These are phyloP conservation scores for Scutellaria minor DNA, from an alignment of 257 asterid genomes.

Conservation along the genomic window DNA sequence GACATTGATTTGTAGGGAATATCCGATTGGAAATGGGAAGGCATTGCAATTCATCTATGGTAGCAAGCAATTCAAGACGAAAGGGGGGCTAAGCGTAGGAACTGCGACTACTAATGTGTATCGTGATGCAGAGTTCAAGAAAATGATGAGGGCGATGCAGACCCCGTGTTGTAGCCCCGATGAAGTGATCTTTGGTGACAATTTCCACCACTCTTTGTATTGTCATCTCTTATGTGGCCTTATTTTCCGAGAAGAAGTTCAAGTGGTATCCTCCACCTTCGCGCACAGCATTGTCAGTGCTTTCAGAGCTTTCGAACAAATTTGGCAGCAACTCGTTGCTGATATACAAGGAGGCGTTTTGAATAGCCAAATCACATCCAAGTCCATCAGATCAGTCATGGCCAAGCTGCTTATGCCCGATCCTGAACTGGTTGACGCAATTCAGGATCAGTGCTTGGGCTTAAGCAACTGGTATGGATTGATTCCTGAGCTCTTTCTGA, in stretches of 20 bases:
- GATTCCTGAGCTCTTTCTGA: conserved; percentile 70
- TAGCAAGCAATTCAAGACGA: conserved; percentile 77
- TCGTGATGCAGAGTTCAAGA: conserved; percentile 58
- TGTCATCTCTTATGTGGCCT: conserved; percentile 88
- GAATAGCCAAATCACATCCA: conserved; percentile 49
- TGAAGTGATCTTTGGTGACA: conserved; percentile 81
- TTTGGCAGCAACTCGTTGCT: conserved; percentile 64
- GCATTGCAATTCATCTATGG: conserved; percentile 82
- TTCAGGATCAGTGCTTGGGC: conserved; percentile 45
- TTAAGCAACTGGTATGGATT: conserved; percentile 79
- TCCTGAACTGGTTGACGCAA: conserved; percentile 57
- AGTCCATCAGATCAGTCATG: conserved; percentile 57
- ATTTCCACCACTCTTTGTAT: conserved; percentile 71
- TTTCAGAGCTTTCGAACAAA: conserved; percentile 68
- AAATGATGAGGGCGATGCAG: conserved; percentile 72
- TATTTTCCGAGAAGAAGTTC: conserved; percentile 55
- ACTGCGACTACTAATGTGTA: conserved; percentile 86
- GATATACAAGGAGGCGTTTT: conserved; percentile 61
- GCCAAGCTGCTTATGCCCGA: conserved; percentile 59
- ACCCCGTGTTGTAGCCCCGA: conserved; percentile 83
- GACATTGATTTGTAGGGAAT: conserved; percentile 51
- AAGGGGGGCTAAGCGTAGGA: conserved; percentile 80
- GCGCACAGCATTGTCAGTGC: conserved; percentile 84
- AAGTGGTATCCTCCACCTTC: conserved; percentile 78
- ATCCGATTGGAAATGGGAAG: conserved; percentile 71